Evolutionary conservation across 305 asterid species (phyloP), one percentile per base, ranked within the genome.

Genomic region (Fraxinus latifolia): DNA sequence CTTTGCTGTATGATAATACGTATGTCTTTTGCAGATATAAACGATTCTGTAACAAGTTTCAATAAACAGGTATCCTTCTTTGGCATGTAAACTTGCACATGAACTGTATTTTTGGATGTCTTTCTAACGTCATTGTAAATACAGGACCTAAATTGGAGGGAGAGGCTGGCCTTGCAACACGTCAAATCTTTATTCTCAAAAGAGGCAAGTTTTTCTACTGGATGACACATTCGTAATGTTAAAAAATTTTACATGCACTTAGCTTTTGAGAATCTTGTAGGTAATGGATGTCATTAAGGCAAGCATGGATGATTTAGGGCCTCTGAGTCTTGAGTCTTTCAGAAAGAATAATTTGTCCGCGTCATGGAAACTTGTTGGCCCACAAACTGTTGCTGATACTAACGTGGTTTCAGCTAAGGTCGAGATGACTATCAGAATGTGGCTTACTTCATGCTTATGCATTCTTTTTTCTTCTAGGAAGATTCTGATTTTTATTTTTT

Each of bases 81-180:
- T 77, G 71, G 21, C 75, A 25, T 79, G 68, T 82, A 47, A 47
- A 33, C 23, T 39, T 80, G 17, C 75, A 12, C 77, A 81, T 21
- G 11, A 55, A 79, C 50, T 47, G 19, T 72, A 80, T 60, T 82
- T 81, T 79, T 74, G 74, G 78, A 44, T 81, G 50, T 78, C 67
- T 42, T 65, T 76, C 44, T 76, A 73, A 84, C 77, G 60, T 73
- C 70, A 71, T 78, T 27, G 73, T 79, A 80, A 78, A 14, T 85
- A 62, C 90, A 95, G 98, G 94, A 89, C 88, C 83, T 89, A 44
- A 88, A 87, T 86, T 96, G 98, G 98, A 90, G 96, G 84, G 93
- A 88, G 92, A 88, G 89, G 89, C 89, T 92, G 77, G 98, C 95
- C 31, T 44, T 89, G 84, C 91, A 90, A 80, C 90, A 92, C 88